These are phyloP conservation scores for Coprinopsis marcescibilis DNA, from an alignment of 768 basidiomycete genomes.

Conservation along the genomic window DNA sequence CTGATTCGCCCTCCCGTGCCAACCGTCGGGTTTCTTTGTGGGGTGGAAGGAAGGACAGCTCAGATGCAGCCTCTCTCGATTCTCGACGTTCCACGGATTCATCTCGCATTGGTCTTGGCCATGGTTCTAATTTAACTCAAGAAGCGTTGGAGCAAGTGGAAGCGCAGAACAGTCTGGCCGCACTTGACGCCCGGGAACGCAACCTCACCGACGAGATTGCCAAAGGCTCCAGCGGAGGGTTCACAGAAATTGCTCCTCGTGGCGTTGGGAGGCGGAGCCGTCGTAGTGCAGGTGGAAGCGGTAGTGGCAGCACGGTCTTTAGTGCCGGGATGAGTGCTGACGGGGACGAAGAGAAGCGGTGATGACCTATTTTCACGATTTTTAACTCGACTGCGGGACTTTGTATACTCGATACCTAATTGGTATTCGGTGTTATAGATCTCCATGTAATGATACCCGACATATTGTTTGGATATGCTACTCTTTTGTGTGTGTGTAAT, in stretches of 20 bases:
- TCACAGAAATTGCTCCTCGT: slow-evolving; percentile 66
- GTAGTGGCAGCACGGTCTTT: slow-evolving; percentile 78
- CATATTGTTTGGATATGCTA: slow-evolving; percentile 2
- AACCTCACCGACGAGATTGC: slow-evolving; percentile 68
- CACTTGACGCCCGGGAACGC: slow-evolving; percentile 77
- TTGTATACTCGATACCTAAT: not conserved
- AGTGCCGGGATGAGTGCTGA: slow-evolving; percentile 78
- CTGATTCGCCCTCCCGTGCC: slow-evolving; percentile 21
- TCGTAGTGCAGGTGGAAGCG: slow-evolving; percentile 58
- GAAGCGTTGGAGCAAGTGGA: slow-evolving; percentile 76
- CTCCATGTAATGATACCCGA: slow-evolving; percentile 15
- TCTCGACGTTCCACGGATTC: slow-evolving; percentile 22
- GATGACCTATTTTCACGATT: not conserved
- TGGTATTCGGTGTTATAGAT: not conserved
- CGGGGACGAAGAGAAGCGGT: slow-evolving; percentile 24
- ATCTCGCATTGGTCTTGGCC: slow-evolving; percentile 26
- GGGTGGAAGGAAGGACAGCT: slow-evolving; percentile 33
- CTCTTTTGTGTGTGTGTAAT: not conserved
- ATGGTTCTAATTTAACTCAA: slow-evolving; percentile 51
- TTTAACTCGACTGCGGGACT: not conserved
- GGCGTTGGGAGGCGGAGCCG: slow-evolving; percentile 53
- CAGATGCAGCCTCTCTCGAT: slow-evolving; percentile 44
- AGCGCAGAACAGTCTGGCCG: slow-evolving; percentile 68
- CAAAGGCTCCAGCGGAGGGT: slow-evolving; percentile 66
- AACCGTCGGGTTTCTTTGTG: slow-evolving; percentile 69